These are phyloP conservation scores for Ogataea pini DNA, from an alignment of 805 yeast genomes.

Conservation along the genomic window DNA sequence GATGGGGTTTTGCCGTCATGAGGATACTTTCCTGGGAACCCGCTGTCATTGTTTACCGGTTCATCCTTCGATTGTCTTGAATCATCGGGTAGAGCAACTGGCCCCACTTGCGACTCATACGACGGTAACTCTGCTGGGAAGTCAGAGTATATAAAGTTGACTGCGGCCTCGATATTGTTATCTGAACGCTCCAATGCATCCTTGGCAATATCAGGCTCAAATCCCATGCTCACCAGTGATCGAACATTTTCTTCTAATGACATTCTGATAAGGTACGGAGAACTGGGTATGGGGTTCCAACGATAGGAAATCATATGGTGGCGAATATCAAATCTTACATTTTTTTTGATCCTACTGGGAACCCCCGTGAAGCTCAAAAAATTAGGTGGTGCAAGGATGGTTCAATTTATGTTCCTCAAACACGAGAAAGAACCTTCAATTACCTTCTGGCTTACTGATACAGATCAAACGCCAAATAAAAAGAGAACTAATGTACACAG, in stretches of 20 bases:
- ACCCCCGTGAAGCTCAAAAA: too few species aligned
- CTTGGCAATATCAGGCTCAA: constrained; percentile 25
- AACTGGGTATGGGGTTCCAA: neutral
- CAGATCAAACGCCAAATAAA: neutral
- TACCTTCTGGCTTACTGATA: too few species aligned
- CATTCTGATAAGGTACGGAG: constrained; percentile 6
- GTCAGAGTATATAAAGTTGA: constrained; percentile 37
- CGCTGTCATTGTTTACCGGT: neutral
- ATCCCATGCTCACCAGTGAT: constrained; percentile 31
- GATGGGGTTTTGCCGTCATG: constrained; percentile 18
- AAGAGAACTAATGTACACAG: constrained; percentile 3
- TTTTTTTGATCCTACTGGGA: neutral
- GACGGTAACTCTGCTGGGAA: constrained; percentile 17
- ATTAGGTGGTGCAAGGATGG: constrained; percentile 4
- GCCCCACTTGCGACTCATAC: constrained; percentile 14
- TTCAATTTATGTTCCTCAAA: neutral
- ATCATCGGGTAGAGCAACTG: constrained; percentile 10
- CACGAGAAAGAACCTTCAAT: too few species aligned
- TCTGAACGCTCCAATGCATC: constrained; percentile 39
- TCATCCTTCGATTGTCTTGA: neutral
- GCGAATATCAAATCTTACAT: neutral
- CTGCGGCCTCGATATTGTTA: constrained; percentile 38
- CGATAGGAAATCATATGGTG: constrained; percentile 1
- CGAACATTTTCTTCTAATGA: constrained; percentile 26
- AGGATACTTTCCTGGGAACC: neutral